Percentiles rank a stretch among this genome's conserved stretches.
Evolutionary conservation across 148 eudicot genomes (phyloP).

Genomic region (Vaccinium darrowii): DNA sequence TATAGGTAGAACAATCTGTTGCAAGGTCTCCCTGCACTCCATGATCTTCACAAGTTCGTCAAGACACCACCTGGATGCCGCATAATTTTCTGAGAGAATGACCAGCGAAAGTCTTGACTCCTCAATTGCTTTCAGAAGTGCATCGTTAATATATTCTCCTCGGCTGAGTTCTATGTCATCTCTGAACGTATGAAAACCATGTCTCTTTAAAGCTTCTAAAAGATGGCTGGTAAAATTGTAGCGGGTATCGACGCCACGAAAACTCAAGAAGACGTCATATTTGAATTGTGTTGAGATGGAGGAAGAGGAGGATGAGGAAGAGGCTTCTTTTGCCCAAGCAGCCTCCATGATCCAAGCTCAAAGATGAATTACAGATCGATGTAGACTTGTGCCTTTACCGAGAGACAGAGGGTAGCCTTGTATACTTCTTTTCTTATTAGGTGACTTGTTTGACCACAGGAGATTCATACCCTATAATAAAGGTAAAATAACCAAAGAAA

Average conservation of each 20-base stretch:
- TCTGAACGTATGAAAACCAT: background rate
- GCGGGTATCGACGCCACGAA: background rate
- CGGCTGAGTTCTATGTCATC: background rate
- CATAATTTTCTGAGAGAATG: no score
- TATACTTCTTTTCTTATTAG: no score
- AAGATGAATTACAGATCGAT: background rate
- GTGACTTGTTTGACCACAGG: background rate
- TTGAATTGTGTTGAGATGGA: background rate
- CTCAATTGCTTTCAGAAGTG: no score
- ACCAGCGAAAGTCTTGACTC: no score
- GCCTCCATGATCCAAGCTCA: background rate
- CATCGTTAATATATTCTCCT: background rate
- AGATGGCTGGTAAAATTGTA: constrained; percentile 1
- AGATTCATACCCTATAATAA: background rate
- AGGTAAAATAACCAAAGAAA: background rate
- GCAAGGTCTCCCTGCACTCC: no score
- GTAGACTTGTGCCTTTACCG: background rate
- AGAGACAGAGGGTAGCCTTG: background rate
- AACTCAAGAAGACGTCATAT: constrained; percentile 8
- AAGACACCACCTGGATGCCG: no score
- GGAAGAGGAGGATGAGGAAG: background rate
- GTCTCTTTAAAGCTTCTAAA: background rate
- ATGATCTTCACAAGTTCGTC: no score
- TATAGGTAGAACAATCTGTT: no score
- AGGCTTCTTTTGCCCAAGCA: background rate